Evolutionary conservation across 2,329 filamentous ascomycete genomes (phyloP).

Genomic region (Taxawa tesnikishii): DNA sequence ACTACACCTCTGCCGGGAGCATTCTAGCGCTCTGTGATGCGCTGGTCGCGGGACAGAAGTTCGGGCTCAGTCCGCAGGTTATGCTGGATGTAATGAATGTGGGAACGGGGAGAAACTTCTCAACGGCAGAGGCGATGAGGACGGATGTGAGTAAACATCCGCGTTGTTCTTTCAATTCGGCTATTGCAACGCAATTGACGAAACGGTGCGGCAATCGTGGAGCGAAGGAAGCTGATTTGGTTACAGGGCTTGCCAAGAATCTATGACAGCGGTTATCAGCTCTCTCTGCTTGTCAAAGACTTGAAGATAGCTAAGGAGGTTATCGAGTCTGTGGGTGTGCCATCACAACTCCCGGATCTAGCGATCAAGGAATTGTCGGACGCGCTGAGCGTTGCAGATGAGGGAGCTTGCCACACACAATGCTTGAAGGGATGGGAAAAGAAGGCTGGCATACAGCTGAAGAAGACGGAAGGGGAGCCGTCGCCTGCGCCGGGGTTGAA

Average conservation of each 20-base stretch:
- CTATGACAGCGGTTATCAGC: slow-evolving; percentile 22
- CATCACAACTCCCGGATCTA: slow-evolving; percentile 18
- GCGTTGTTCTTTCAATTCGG: no score
- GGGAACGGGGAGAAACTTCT: slow-evolving; percentile 26
- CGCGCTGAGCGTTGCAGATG: slow-evolving; percentile 17
- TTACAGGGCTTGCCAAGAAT: slow-evolving; percentile 14
- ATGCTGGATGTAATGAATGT: slow-evolving; percentile 31
- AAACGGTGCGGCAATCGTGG: no score
- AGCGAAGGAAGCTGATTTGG: not conserved
- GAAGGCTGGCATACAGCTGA: slow-evolving; percentile 19
- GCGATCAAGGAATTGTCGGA: slow-evolving; percentile 20
- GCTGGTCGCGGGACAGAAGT: slow-evolving; percentile 22
- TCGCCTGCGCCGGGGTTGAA: slow-evolving; percentile 11
- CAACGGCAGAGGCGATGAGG: slow-evolving; percentile 18
- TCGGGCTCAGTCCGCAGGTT: slow-evolving; percentile 22
- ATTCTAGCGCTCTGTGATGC: slow-evolving; percentile 20
- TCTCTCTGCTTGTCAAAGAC: slow-evolving; percentile 23
- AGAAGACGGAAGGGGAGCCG: slow-evolving; percentile 15
- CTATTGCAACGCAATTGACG: no score
- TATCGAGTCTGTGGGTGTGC: slow-evolving; percentile 19
- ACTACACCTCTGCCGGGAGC: slow-evolving; percentile 22
- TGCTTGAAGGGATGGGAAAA: slow-evolving; percentile 23
- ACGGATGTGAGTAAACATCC: not conserved
- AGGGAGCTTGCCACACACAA: slow-evolving; percentile 21
- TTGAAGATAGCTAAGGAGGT: slow-evolving; percentile 23